Conservation (phyloP, 2,329 filamentous ascomycete genomes). For the Fusarium napiforme region DNA sequence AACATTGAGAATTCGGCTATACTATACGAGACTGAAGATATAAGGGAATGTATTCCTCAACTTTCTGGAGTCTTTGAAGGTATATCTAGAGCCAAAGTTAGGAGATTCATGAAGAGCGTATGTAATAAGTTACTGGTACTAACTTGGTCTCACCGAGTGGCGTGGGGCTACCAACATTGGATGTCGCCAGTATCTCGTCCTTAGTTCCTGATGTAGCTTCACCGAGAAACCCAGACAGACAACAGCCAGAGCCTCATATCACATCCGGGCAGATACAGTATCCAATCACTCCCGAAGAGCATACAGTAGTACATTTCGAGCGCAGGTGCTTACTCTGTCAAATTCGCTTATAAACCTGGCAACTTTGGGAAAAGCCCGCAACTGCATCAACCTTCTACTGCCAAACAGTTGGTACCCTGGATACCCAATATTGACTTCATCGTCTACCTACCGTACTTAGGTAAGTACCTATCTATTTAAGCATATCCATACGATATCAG, state of each 20-base stretch:
- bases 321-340: background rate
- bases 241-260: background rate
- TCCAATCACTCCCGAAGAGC: background rate
- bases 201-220: background rate
- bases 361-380: conserved; percentile 18
- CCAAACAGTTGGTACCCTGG: background rate
- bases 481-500: background rate
- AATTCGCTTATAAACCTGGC: background rate
- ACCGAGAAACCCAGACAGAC: background rate
- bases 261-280: too few relatives aligned
- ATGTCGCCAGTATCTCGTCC: background rate
- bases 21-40: background rate
- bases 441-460: background rate
- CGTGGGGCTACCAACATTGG: conserved; percentile 6
- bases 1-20: background rate
- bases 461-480: too few relatives aligned
- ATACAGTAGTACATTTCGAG: background rate
- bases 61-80: background rate
- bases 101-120: background rate
- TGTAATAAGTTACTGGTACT: too few relatives aligned
- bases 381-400: background rate
- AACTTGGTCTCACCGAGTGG: background rate
- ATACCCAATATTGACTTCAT: background rate
- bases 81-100: background rate
- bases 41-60: too few relatives aligned